Base-by-base conservation (phyloP, 164 flowering plant genomes). In the Aristolochia contorta region DNA sequence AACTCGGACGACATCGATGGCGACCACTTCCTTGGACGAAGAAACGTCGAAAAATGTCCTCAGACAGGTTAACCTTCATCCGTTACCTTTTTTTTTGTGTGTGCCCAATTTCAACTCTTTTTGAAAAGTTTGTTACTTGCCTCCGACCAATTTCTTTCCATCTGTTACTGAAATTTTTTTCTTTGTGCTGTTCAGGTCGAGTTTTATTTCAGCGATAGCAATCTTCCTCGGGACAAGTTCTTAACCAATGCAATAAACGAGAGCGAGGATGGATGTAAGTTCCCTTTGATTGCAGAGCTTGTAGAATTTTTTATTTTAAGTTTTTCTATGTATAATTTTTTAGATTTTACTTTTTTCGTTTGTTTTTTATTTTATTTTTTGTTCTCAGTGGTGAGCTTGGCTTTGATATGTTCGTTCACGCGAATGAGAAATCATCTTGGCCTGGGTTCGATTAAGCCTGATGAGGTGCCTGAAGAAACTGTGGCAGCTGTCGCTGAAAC, bases 151-250 rank as follows among this genome's bases (percentile, higher is more conserved):
- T 19, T 52, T 16, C 22, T 52, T 20, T 52, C 20, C 16, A 20
- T 53, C 16, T 22, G 4, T 19, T n/a, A n/a, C n/a, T n/a, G n/a
- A 53, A 22, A 7, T 37, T 30, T 27, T 69, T n/a, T 46, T 67
- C 25, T 23, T 48, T 52, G 18, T 58, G 16, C 53, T 25, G 47
- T 60, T 13, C 74, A 89, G 98, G 97, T 89, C 10, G 97, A 93
- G 79, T 93, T 87, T 57, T 93, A 93, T 68, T 90, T 93, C 79
- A 80, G 98, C 61, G 96, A 93, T 57, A 90, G 96, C 69, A 93
- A 93, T 77, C 84, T 93, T 22, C 96, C 96, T 0, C 77, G 85
- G 52, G 98, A 93, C 62, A 70, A 56, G 21, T 90, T 93, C 63
- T 76, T 90, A 33, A 81, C 46, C 71, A 81, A 80, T 61, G 58